Evolutionary conservation across 441 rosid species (phyloP).

Genomic region (Gossypium davidsonii): DNA sequence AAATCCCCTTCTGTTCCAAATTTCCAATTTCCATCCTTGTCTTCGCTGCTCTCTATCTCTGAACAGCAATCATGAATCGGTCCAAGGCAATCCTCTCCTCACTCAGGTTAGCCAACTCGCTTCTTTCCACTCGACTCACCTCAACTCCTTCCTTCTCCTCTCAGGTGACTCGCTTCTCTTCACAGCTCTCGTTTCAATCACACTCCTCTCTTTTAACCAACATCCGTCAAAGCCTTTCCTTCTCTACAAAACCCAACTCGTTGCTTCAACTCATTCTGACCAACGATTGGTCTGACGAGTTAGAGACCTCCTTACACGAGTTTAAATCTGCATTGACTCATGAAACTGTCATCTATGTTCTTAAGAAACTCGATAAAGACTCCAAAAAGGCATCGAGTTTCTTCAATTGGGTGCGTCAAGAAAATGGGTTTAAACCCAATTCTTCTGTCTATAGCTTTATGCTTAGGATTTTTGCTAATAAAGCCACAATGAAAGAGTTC

Average conservation of each 20-base stretch:
- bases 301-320: slow-evolving; percentile 37
- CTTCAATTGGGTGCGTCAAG: slow-evolving; percentile 54
- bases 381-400: slow-evolving; percentile 58
- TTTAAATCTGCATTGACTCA: slow-evolving; percentile 32
- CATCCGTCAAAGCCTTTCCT: slow-evolving; percentile 24
- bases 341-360: slow-evolving; percentile 57
- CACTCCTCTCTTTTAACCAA: slow-evolving; percentile 15
- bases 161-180: slow-evolving; percentile 41
- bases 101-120: slow-evolving; percentile 33
- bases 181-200: slow-evolving; percentile 9
- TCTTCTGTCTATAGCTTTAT: slow-evolving; percentile 55
- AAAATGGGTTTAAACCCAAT: slow-evolving; percentile 52
- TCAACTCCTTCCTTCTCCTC: slow-evolving; percentile 25
- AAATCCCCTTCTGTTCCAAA: background rate
- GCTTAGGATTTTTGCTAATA: slow-evolving; percentile 51
- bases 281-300: slow-evolving; percentile 53
- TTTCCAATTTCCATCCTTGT: background rate
- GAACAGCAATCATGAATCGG: slow-evolving; percentile 44
- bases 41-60: background rate
- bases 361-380: slow-evolving; percentile 56
- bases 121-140: slow-evolving; percentile 22
- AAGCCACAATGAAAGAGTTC: slow-evolving; percentile 51
- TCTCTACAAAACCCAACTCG: slow-evolving; percentile 43
- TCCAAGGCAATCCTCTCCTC: slow-evolving; percentile 35
- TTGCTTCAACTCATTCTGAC: slow-evolving; percentile 37